Base-by-base conservation (phyloP, 2,329 filamentous ascomycete genomes). In the Exutisphaerella laricina region DNA sequence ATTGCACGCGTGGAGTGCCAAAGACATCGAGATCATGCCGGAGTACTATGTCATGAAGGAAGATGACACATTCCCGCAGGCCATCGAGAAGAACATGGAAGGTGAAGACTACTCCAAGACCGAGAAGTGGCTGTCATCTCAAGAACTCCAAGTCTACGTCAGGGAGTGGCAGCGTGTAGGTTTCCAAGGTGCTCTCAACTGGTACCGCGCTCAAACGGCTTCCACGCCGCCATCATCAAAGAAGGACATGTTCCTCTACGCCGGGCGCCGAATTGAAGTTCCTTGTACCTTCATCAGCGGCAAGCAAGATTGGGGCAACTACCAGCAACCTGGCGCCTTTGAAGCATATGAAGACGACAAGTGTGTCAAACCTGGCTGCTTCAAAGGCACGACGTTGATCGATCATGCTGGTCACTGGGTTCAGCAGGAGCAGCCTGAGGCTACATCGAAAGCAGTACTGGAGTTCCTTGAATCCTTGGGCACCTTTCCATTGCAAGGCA, bases 331-430 rank as follows among this genome's bases (percentile, higher is more conserved):
- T 0, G 79, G 79, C 1, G 79, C 73, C 0, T 58, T 85, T 4
- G 78, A 84, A 56, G 70, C 69, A 20, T 75, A 79, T 61, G 66
- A 66, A 4, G 62, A 68, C 41, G 53, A 50, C 16, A 39, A 43
- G 5, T 67, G 68, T 35, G 58, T 61, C 21, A 43, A 39, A 43
- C 22, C 44, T 3, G 58, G 59, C 0, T 82, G 78, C 49, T 82
- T 78, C 56, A 67, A 68, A 37, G 75, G 76, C 1, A 61, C 67
- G 23, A 71, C 58, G 37, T 63, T 80, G 13, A 65, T 85, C 9
- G 71, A 80, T 12, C 71, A 72, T 1, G 80, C 79, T 4, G 82
- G 82, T 0, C 82, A 85, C 65, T 85, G 82, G 82, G 74, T 82
- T 25, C 80, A 82, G 57, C 79, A 84, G 61, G 80, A 85, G 59